Evolutionary conservation across 768 basidiomycete genomes (phyloP), one percentile per base, ranked within the genome.

Genomic region (Russula lepida): DNA sequence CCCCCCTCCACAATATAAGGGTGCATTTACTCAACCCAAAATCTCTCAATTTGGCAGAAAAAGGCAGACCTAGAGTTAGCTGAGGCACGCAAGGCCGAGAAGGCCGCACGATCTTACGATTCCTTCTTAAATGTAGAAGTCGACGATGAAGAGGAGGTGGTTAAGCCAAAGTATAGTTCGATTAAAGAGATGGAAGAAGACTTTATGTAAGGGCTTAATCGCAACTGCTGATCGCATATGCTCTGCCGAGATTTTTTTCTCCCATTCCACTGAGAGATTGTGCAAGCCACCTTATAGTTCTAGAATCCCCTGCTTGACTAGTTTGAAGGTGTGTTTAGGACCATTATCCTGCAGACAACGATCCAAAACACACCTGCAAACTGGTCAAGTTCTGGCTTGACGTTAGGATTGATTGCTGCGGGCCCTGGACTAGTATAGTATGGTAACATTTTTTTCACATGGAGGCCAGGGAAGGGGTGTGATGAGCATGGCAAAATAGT

Each of bases 41-140:
- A 2, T 21, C 17, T 23, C 50, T 52, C 33, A 17, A 37, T 21
- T 39, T 48, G 44, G 25, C 67, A 95, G 92, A 87, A 83, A 73
- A 90, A 90, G 70, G 83, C 82, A 35, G 92, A 97, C 58, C 71
- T 78, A 3, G 90, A 89, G 60, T 77, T 95, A 17, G 84, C 84
- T 3, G 83, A 84, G 59, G 73, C 78, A 15, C 80, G 95, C 67
- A 92, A 89, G 71, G 91, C 85, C 19, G 91, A 93, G 69, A 95
- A 95, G 69, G 86, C 86, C 19, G 85, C 89, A 9, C 76, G 86
- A n/a, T 91, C 88, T 2, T 98, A 98, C 64, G 92, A 93, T 70
- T 76, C 80, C 0, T 74, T 98, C 54, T 91, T 88, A 74, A 80
- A 79, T 27, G 86, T 78, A 2, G 82, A 84, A 48, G 72, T 69